Base-by-base conservation (phyloP, 768 basidiomycete species). In the Boletus fagicola region DNA sequence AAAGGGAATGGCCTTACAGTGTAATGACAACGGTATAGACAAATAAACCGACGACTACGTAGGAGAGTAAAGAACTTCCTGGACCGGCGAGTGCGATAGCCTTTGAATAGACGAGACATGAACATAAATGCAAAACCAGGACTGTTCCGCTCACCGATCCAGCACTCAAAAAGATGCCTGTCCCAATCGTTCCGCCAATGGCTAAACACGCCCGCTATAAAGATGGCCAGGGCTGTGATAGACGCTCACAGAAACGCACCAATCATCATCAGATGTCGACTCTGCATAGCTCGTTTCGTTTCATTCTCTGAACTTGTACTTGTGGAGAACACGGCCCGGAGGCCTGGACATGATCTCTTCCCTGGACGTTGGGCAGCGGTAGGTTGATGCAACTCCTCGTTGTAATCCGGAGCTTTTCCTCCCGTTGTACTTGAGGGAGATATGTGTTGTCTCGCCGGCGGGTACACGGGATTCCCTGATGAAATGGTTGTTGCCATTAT, bases 1-100 rank as follows among this genome's bases (percentile, higher is more conserved):
- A 5, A 18, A 53, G 35, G n/a, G 12, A 30, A 26, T 1, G 43
- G 61, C 76, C 38, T 65, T 54, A 81, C 77, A 86, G 66, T n/a
- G 82, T 72, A 28, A 85, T 83, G 46, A 86, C 83, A 36, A 85
- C 83, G 40, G 79, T 73, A 66, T 83, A 84, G 28, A 83, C 81
- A 69, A 85, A 84, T 24, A 82, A 9, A 18, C 83, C 83, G 49
- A 85, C 82, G 48, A 84, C 76, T 26, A 77, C 72, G 67, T 85
- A 87, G 2, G 84, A 83, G 3, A 87, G 65, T 18, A 87, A 67
- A n/a, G 85, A 78, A 59, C 84, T 84, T 18, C 77, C 84, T 9
- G 85, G 83, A 40, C 85, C 85, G 36, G 84, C 84, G 5, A 78
- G 66, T 5, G 79, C 76, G 30, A 86, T 77, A 5, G 83, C 77